Evolutionary conservation across 768 basidiomycete genomes (phyloP).

Genomic region (Leucosporidium yakuticum): DNA sequence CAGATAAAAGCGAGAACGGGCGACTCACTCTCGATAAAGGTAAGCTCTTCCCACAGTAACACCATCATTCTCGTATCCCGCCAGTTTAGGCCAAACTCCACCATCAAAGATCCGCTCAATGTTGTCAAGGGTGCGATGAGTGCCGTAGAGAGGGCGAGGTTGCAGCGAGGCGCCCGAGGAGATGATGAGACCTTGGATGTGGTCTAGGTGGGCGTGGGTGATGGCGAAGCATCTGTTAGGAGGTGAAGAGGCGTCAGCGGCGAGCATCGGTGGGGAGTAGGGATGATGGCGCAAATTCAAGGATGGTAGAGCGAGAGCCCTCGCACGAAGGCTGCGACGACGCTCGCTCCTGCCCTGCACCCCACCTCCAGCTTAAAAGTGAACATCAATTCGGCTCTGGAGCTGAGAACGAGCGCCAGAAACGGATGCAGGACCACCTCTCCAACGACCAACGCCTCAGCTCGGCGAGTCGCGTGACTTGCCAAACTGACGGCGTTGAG

Average conservation of each 20-base stretch:
- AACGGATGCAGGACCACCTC: too few relatives aligned
- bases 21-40: slow-evolving; percentile 57
- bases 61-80: slow-evolving; percentile 58
- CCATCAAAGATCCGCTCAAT: slow-evolving; percentile 68
- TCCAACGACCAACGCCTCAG: too few relatives aligned
- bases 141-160: slow-evolving; percentile 59
- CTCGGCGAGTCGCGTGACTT: too few relatives aligned
- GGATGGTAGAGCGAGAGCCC: too few relatives aligned
- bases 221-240: slow-evolving; percentile 66
- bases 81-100: slow-evolving; percentile 78
- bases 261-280: too few relatives aligned
- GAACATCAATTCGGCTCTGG: too few relatives aligned
- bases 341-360: too few relatives aligned
- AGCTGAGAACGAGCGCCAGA: too few relatives aligned
- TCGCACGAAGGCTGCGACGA: too few relatives aligned
- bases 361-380: too few relatives aligned
- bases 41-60: slow-evolving; percentile 44
- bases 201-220: slow-evolving; percentile 87
- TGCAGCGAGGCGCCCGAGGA: slow-evolving; percentile 70
- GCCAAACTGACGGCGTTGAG: background rate
- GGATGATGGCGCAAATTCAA: too few relatives aligned
- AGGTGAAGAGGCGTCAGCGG: background rate
- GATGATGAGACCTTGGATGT: slow-evolving; percentile 73
- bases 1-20: background rate
- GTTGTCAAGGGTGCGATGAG: slow-evolving; percentile 59